A percentile compares a stretch with the other conserved stretches of the same genome.
Conservation (phyloP, 1,284 basidiomycete species). For the Ceratobasidium sp. region DNA sequence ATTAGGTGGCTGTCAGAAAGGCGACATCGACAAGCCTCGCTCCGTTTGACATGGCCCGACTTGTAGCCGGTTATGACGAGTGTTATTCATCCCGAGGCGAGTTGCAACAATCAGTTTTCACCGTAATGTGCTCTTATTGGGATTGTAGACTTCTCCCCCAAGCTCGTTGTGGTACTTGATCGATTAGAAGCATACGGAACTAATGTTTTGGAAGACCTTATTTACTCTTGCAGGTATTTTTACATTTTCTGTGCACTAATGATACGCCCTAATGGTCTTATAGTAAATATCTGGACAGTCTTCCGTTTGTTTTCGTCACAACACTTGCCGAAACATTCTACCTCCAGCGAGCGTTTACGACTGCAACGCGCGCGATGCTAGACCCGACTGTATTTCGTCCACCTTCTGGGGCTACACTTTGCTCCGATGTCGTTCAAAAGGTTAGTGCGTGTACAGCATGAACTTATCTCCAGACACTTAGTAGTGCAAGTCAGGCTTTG, state of each 20-base stretch:
- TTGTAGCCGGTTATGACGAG: conserved; percentile 27
- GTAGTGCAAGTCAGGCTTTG: not conserved
- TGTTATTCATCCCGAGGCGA: conserved; percentile 7
- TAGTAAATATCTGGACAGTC: conserved; percentile 26
- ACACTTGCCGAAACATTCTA: conserved; percentile 15
- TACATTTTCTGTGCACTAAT: not conserved
- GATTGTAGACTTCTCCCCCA: conserved; percentile 1
- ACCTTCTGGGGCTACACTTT: conserved; percentile 5
- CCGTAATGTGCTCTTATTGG: not conserved
- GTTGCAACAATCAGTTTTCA: not conserved
- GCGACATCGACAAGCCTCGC: conserved; percentile 3
- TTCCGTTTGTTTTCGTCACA: conserved; percentile 12
- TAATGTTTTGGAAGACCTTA: conserved; percentile 12
- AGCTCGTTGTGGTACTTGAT: conserved; percentile 25
- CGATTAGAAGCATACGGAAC: conserved; percentile 14
- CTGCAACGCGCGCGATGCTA: conserved; percentile 21
- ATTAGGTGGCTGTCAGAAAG: not conserved
- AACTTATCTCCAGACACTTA: not conserved
- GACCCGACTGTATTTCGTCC: conserved; percentile 8
- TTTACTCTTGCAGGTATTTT: conserved; percentile 29
- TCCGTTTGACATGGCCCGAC: conserved; percentile 30
- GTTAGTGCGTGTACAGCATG: not conserved
- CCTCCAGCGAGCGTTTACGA: conserved; percentile 20
- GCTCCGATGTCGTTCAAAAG: conserved; percentile 1
- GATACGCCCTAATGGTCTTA: not conserved